Evolutionary conservation across 2,329 filamentous ascomycete species (phyloP), one percentile per base, ranked within the genome.

Genomic region (Colletotrichum viniferum): DNA sequence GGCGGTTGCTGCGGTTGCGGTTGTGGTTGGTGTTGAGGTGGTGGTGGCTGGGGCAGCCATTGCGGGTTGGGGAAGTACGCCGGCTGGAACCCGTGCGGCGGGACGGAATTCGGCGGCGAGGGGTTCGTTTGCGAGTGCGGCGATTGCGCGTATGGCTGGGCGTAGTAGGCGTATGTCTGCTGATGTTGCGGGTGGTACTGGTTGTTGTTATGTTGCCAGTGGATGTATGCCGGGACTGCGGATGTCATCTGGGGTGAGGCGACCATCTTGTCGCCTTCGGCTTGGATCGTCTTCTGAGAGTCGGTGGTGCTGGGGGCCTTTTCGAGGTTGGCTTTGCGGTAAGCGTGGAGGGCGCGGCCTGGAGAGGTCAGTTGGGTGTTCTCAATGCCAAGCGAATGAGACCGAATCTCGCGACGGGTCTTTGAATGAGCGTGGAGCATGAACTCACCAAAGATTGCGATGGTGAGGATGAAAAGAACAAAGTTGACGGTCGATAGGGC

Each of bases 161-260:
- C 62, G 38, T 77, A 77, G 58, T 69, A 77, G n/a, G 71, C 52
- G 24, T 77, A 74, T 21, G 71, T 48, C 16, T 77, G 76, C 7
- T 30, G 71, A 10, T 77, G 74, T 7, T 73, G 76, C 16, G 73
- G 73, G 14, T 71, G 71, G 30, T 76, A 76, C 8, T 74, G 71
- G 32, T 34, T 64, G 52, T 24, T 62, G 43, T 69, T 61, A 34
- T 63, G 61, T 21, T 63, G 55, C 76, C 76, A 77, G 7, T 76
- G 76, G 30, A 76, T 73, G 34, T 77, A 76, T 4, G 69, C 43
- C 1, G 76, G 62, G 12, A 76, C 66, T 2, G 76, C 76, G 13
- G 69, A 71, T 4, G 76, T 75, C 76, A 77, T 77, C 7, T 77
- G 76, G 8, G 76, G 75, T 10, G 77, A 77, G 18, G 77, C 72